Base-by-base conservation (phyloP, 345 rosid species). In the Brassica cretica region DNA sequence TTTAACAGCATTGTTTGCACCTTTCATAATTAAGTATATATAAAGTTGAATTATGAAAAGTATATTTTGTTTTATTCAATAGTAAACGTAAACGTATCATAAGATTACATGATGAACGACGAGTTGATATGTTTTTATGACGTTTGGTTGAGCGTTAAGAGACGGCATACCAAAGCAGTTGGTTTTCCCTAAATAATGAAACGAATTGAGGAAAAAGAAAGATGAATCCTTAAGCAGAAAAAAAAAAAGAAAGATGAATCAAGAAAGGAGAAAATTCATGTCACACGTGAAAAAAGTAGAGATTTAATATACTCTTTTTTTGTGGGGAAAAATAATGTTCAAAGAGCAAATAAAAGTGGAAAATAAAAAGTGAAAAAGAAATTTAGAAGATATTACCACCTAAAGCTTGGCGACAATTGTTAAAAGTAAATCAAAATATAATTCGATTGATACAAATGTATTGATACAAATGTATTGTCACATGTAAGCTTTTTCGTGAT, bases 261-360 rank as follows among this genome's bases (percentile, higher is more conserved):
- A 27, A 7, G 74, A 75, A 82, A 70, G 72, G 44, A 66, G 67
- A 64, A 77, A 80, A 80, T 75, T 75, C 70, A 69, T 75, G 21
- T 68, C 72, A 82, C 92, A 86, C 82, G 91, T 86, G 89, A 85
- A 79, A 75, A 80, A 80, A 80, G 83, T 75, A 70, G 64, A 71
- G 59, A 75, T 49, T 70, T 30, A 60, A 33, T 75, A 12, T 63
- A 63, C 69, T 63, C 14, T 39, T 39, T 39, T 21, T 21, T 11
- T 51, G 19, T 12, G 29, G 8, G 8, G 2, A 5, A 74, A 53
- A 72, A 51, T 9, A 8, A 82, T 41, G 67, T 19, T 70, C n/a
- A 66, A 67, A 64, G 15, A 39, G 14, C 73, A 72, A 27, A 44
- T 19, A 73, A 74, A 64, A 16, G 61, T 30, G 66, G 49, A 70